Evolutionary conservation across 345 rosid species (phyloP), one percentile per base, ranked within the genome.

Genomic region (Reutealis trisperma): DNA sequence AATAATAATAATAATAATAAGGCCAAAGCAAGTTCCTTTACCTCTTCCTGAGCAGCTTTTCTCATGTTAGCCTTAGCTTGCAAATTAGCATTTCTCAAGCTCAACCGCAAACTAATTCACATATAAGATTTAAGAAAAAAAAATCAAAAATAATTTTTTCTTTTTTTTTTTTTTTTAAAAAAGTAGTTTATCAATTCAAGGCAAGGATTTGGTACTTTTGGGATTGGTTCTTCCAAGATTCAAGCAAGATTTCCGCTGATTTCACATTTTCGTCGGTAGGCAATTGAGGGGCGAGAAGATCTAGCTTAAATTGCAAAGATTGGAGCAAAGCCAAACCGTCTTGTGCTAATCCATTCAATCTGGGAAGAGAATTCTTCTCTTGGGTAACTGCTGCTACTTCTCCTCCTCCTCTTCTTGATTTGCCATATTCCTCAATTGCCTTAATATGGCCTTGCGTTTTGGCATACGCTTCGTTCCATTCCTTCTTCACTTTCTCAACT

Each of bases 31-130:
- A 74, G 73, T 25, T 9, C 63, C 61, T 37, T 72, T 80, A 89
- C 99, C 96, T 91, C 97, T 83, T 81, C 88, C 79, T 90, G 89
- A 47, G 98, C 98, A 78, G 91, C 81, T 86, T 91, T 95, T 84
- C 90, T 90, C 88, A 93, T 86, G 72, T 93, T 95, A 78, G 87
- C 93, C 84, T 87, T 90, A 11, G 98, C 99, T 90, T 90, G 89
- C 90, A 95, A 78, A 84, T 93, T 95, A 77, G 98, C 98, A 83
- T 89, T 93, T 83, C 98, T 86, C 84, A 95, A 70, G 78, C 81
- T 86, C 78, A 80, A 75, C 66, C 97, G 83, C 90, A 93, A 82
- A 75, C 98, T 93, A 81, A 82, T 51, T 37, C 32, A 63, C n/a
- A 72, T 62, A 45, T 5, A 41, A 25, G 22, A 70, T 70, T 70